Conservation (phyloP, 768 basidiomycete species). For the Tylopilus rubrobrunneus region DNA sequence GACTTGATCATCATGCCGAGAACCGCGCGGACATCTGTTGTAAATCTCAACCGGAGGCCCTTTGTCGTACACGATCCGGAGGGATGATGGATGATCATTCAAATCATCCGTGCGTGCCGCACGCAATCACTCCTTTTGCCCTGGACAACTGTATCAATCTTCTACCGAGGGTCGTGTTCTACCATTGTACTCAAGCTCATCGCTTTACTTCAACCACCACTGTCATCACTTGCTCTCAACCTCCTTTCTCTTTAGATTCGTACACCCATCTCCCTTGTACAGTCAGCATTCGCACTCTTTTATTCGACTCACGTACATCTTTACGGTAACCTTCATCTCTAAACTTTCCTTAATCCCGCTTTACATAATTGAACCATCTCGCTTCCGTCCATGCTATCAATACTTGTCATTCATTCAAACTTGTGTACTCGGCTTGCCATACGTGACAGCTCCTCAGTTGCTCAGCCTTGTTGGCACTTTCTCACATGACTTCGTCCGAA, state of each 20-base stretch:
- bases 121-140: background rate
- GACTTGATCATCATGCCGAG: background rate
- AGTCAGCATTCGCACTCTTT: constrained; percentile 10
- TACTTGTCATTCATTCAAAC: background rate
- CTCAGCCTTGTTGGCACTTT: background rate
- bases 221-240: background rate
- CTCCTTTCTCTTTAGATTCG: background rate
- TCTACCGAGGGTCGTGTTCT: constrained; percentile 8
- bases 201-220: background rate
- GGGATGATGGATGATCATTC: constrained; percentile 12
- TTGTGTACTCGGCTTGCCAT: background rate
- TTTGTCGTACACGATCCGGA: constrained; percentile 41
- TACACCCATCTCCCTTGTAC: constrained; percentile 7
- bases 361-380: constrained; percentile 1
- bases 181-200: constrained; percentile 10
- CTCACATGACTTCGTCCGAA: background rate
- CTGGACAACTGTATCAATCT: constrained; percentile 6
- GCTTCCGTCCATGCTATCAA: background rate
- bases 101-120: background rate
- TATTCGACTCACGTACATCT: background rate
- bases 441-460: background rate
- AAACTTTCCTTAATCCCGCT: background rate
- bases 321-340: background rate
- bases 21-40: background rate
- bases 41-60: constrained; percentile 24